phyloP scores from a whole-genome alignment of 2,329 filamentous ascomycete genomes.

The Trichoderma koningii region DNA sequence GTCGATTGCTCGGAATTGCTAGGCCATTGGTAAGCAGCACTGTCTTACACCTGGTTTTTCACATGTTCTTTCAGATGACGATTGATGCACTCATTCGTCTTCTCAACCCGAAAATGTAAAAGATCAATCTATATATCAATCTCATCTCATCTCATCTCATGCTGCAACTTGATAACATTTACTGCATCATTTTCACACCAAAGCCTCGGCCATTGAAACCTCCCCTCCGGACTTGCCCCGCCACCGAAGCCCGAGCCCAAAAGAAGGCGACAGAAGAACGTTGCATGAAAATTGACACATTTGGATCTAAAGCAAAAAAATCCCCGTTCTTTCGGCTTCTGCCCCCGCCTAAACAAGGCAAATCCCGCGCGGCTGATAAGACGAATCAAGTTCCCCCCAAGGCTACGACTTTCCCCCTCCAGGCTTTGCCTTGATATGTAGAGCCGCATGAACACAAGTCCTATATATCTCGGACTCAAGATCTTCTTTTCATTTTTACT shows the following conservation, averaged over 20 bases:
- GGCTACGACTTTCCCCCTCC: too few relatives aligned
- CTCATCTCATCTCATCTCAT: too few relatives aligned
- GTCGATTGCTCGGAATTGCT: not conserved
- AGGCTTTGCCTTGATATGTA: too few relatives aligned
- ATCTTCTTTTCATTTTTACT: not conserved
- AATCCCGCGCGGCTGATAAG: constrained; percentile 18
- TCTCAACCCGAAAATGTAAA: too few relatives aligned
- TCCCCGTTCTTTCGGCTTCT: constrained; percentile 14
- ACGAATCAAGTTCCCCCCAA: not conserved
- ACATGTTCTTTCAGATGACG: not conserved
- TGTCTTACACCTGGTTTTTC: constrained; percentile 12
- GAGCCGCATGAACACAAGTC: not conserved
- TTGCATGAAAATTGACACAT: too few relatives aligned
- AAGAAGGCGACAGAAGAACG: not conserved
- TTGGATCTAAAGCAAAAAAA: too few relatives aligned
- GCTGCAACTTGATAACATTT: not conserved
- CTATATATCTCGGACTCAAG: not conserved
- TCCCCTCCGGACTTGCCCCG: constrained; percentile 9
- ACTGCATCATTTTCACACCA: not conserved
- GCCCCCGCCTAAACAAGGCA: not conserved
- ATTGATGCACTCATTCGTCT: not conserved
- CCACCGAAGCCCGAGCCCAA: constrained; percentile 6
- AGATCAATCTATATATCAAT: too few relatives aligned
- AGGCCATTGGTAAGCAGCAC: constrained; percentile 13
- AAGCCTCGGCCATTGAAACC: not conserved